phyloP scores from a whole-genome alignment of 768 basidiomycete genomes.

The Imleria badia region DNA sequence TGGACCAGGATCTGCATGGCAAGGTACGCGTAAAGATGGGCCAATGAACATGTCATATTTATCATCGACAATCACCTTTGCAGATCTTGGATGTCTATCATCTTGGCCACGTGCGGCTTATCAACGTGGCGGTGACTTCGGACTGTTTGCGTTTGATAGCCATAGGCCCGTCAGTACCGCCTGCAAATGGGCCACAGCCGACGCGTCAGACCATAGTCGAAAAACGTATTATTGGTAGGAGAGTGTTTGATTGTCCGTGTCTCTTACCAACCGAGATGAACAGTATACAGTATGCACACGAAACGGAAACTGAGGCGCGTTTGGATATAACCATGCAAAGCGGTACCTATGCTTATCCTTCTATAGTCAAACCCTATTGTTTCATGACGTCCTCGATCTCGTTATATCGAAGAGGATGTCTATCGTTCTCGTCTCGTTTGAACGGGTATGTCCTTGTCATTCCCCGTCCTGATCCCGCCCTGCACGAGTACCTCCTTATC shows the following conservation, averaged over 20 bases:
- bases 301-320: constrained; percentile 47
- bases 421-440: constrained; percentile 41
- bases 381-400: constrained; percentile 54
- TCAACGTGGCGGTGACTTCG: constrained; percentile 50
- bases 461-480: not conserved
- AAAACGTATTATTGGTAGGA: constrained; percentile 51
- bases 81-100: constrained; percentile 42
- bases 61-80: not conserved
- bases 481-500: not conserved
- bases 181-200: constrained; percentile 43
- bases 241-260: not conserved
- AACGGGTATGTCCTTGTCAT: constrained; percentile 17
- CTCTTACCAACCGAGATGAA: not conserved
- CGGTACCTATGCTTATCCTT: not conserved
- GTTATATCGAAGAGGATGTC: constrained; percentile 43
- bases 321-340: too few species aligned
- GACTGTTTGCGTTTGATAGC: constrained; percentile 46
- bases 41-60: not conserved
- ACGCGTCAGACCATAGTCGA: constrained; percentile 46
- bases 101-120: constrained; percentile 44
- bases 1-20: constrained; percentile 43
- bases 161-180: constrained; percentile 45
- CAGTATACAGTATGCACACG: constrained; percentile 49
- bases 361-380: constrained; percentile 49
- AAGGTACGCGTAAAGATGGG: constrained; percentile 21